phyloP scores from a whole-genome alignment of 2,329 filamentous ascomycete species.

The Diplocarpon rosae region DNA sequence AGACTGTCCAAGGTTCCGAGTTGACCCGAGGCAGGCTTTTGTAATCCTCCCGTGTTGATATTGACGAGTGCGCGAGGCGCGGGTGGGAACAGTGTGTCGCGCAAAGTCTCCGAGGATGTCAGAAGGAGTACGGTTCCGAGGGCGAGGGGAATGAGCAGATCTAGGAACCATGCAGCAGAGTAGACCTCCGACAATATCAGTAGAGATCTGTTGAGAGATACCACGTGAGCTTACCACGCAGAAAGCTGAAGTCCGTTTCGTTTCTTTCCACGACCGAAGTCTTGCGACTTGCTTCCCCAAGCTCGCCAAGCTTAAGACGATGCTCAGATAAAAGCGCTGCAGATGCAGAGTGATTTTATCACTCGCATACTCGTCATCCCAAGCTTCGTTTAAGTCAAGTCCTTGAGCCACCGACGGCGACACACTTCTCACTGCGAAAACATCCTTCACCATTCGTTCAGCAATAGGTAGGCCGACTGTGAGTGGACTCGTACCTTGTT shows the following conservation, averaged over 20 bases:
- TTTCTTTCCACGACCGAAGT: slow-evolving; percentile 17
- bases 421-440: slow-evolving; percentile 10
- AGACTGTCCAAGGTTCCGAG: slow-evolving; percentile 14
- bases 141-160: slow-evolving; percentile 14
- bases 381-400: slow-evolving; percentile 14
- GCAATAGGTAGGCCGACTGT: not conserved
- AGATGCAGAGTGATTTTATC: slow-evolving; percentile 15
- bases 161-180: slow-evolving; percentile 11
- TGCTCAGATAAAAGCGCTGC: slow-evolving; percentile 13
- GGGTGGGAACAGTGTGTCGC: slow-evolving; percentile 11
- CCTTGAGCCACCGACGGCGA: slow-evolving; percentile 5
- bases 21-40: slow-evolving; percentile 13
- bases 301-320: slow-evolving; percentile 8
- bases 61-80: slow-evolving; percentile 14
- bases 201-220: no score
- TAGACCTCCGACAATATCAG: slow-evolving; percentile 4
- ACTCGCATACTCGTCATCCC: slow-evolving; percentile 11
- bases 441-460: slow-evolving; percentile 8
- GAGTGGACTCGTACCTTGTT: slow-evolving; percentile 13
- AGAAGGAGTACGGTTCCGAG: slow-evolving; percentile 11
- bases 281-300: slow-evolving; percentile 15
- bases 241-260: slow-evolving; percentile 13
- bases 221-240: slow-evolving; percentile 2
- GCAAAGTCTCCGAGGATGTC: slow-evolving; percentile 5
- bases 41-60: slow-evolving; percentile 11